A percentile compares a stretch with the other conserved stretches of the same genome.
Conservation (phyloP, 148 eudicot genomes). For the Drosera capensis region DNA sequence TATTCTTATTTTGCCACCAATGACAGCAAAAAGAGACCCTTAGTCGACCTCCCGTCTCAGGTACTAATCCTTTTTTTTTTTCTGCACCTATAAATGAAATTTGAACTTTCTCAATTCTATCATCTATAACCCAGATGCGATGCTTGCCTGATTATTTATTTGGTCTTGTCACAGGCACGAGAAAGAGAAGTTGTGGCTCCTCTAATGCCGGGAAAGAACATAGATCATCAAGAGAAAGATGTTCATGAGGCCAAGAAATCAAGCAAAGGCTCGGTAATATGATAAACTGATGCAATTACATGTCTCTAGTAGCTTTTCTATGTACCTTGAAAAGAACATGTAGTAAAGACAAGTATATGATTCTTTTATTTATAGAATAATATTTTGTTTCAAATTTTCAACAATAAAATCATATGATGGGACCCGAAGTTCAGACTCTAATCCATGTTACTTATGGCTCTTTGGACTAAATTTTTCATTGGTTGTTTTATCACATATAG, state of each 20-base stretch:
- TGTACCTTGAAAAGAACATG: too few species aligned
- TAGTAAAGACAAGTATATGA: too few species aligned
- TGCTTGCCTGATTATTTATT: not conserved
- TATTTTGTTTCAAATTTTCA: too few species aligned
- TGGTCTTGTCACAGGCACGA: not conserved
- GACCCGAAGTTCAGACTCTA: too few species aligned
- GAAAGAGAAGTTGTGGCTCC: not conserved
- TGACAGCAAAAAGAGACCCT: conserved; percentile 22
- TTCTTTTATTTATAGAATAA: too few species aligned
- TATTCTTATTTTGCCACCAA: conserved; percentile 39
- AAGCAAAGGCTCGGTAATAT: not conserved
- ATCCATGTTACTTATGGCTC: too few species aligned
- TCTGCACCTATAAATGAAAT: too few species aligned
- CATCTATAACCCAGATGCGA: not conserved
- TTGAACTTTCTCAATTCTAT: not conserved
- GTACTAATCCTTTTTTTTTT: not conserved
- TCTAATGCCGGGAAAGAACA: not conserved
- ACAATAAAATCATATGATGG: too few species aligned
- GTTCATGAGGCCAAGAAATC: not conserved
- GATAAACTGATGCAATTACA: not conserved
- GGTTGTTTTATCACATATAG: too few species aligned
- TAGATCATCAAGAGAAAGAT: not conserved
- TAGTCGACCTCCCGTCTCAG: not conserved
- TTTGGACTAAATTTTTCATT: too few species aligned
- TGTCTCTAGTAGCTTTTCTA: too few species aligned